Evolutionary conservation across 2,329 filamentous ascomycete genomes (phyloP), one percentile per base, ranked within the genome.

Genomic region (Atkinsonella texensis): DNA sequence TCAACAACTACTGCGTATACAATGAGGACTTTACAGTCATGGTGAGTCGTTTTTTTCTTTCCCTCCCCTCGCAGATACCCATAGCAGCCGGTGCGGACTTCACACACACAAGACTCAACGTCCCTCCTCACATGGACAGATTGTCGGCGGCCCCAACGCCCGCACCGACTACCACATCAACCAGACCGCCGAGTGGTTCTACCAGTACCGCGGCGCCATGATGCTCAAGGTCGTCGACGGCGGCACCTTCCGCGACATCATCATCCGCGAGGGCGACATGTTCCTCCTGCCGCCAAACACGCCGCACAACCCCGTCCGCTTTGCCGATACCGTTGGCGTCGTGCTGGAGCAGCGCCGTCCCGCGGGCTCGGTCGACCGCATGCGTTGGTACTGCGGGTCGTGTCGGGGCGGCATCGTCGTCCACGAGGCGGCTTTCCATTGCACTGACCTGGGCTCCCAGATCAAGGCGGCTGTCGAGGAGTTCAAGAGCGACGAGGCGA

Each of bases 91-190:
- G n/a, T n/a, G n/a, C n/a, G n/a, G n/a, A n/a, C n/a, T n/a, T n/a
- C n/a, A n/a, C n/a, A n/a, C n/a, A n/a, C n/a, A n/a, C n/a, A n/a
- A n/a, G n/a, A n/a, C n/a, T n/a, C n/a, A n/a, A n/a, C n/a, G n/a
- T n/a, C n/a, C n/a, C n/a, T n/a, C n/a, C n/a, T 12, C 15, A 9
- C 20, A 23, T 23, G 20, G 20, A 23, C 57, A 83, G 85, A 89
- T 95, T 61, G 90, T 98, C 56, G 93, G 93, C 65, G 93, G 93
- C 12, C 93, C 93, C 62, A 97, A 97, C 69, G 88, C 88, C 55
- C 83, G 93, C 57, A 96, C 90, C 52, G 93, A 97, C 75, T 98
- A 96, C 75, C 93, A 97, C 77, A 91, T 97, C 79, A 97, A 97
- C 76, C 75, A 83, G 61, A 97, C 91, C 0, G 83, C 93, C 12